Evolutionary conservation across 352 stramenopile genomes (phyloP).

Genomic region (Pythium sp.): DNA sequence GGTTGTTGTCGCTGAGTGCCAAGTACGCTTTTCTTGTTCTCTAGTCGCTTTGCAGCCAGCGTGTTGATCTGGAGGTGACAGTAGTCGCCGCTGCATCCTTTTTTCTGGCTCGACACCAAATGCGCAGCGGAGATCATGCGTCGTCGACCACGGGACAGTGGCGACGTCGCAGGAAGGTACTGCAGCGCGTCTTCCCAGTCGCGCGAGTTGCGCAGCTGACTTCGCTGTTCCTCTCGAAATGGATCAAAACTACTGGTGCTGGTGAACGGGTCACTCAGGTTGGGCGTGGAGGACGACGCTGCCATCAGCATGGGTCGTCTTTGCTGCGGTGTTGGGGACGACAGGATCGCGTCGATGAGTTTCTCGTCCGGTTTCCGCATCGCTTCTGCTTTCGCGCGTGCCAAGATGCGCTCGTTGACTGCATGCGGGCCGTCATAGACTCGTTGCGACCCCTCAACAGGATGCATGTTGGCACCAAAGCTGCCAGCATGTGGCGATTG

Average conservation of each 20-base stretch:
- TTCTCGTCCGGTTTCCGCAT: slow-evolving; percentile 51
- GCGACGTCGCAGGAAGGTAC: slow-evolving; percentile 47
- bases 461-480: neutral
- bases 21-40: slow-evolving; percentile 25
- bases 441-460: neutral
- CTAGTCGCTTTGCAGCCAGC: slow-evolving; percentile 40
- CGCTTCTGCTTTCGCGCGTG: slow-evolving; percentile 51
- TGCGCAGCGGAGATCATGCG: slow-evolving; percentile 60
- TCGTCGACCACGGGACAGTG: slow-evolving; percentile 48
- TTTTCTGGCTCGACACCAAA: slow-evolving; percentile 71
- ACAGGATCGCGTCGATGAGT: slow-evolving; percentile 70
- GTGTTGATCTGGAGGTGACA: slow-evolving; percentile 45
- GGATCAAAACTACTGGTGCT: slow-evolving; percentile 24
- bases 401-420: slow-evolving; percentile 60
- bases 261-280: slow-evolving; percentile 10
- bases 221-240: slow-evolving; percentile 32
- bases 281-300: slow-evolving; percentile 30
- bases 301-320: slow-evolving; percentile 29
- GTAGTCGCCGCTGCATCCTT: slow-evolving; percentile 68
- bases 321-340: slow-evolving; percentile 40
- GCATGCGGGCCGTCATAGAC: slow-evolving; percentile 54
- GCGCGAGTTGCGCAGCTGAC: slow-evolving; percentile 27
- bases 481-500: neutral
- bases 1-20: slow-evolving; percentile 13
- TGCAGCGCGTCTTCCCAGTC: slow-evolving; percentile 60